phyloP scores from a whole-genome alignment of 331 rosid species.

The Acacia concinna region DNA sequence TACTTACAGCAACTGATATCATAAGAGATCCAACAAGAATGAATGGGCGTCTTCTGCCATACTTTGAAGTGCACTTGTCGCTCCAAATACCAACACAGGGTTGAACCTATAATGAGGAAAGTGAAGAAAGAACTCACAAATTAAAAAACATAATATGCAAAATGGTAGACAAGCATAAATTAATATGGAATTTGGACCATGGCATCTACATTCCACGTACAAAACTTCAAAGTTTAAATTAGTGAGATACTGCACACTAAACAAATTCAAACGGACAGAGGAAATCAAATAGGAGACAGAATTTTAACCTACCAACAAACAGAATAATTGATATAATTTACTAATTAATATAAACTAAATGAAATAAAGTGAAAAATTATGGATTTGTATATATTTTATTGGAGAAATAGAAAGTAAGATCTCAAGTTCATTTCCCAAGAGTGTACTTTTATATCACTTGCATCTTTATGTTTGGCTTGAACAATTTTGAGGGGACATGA shows the following conservation, averaged over 20 bases:
- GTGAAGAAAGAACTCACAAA: conserved; percentile 1
- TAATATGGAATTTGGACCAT: background rate
- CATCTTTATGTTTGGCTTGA: background rate
- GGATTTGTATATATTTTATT: background rate
- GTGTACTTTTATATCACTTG: background rate
- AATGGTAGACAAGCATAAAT: background rate
- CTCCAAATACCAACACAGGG: conserved; percentile 95
- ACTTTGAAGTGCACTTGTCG: conserved; percentile 88
- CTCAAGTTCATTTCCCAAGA: background rate
- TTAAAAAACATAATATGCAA: conserved; percentile 5
- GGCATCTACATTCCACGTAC: background rate
- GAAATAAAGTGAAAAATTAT: background rate
- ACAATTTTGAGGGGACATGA: no score
- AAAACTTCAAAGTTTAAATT: background rate
- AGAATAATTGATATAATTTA: background rate
- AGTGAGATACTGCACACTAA: background rate
- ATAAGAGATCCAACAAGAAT: conserved; percentile 86
- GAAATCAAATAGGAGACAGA: background rate
- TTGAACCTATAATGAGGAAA: conserved; percentile 57
- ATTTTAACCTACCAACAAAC: background rate
- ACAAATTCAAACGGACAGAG: background rate
- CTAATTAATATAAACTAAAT: background rate
- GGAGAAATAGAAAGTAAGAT: background rate
- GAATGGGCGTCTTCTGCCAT: conserved; percentile 97
- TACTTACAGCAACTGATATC: conserved; percentile 83